These are phyloP conservation scores for Aspergillus nomiae DNA, from an alignment of 2,329 filamentous ascomycete species.

Conservation along the genomic window DNA sequence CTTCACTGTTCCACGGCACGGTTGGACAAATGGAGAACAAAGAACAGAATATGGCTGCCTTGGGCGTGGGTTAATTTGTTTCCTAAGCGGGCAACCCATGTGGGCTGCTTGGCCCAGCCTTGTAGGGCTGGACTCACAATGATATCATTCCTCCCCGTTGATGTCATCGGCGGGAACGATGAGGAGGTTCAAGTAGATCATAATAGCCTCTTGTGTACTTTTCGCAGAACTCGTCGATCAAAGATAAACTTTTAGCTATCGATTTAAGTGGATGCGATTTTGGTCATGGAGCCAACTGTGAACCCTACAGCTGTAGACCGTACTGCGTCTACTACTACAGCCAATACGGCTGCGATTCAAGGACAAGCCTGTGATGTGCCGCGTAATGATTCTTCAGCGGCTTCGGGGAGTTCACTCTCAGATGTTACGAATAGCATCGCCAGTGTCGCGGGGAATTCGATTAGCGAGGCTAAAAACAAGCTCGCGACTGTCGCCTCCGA, in stretches of 20 bases:
- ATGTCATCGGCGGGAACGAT: conserved; percentile 9
- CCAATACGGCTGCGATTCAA: neutral
- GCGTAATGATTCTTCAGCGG: neutral
- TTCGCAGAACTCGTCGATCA: neutral
- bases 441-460: conserved; percentile 14
- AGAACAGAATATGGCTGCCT: neutral
- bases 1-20: neutral
- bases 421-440: conserved; percentile 6
- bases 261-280: neutral
- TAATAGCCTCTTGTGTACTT: neutral
- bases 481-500: conserved; percentile 8
- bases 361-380: neutral
- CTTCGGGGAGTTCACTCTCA: neutral
- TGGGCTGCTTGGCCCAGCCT: neutral
- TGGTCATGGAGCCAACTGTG: neutral
- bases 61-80: neutral
- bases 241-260: neutral
- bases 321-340: neutral
- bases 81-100: neutral
- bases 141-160: conserved; percentile 12
- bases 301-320: neutral
- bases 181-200: neutral
- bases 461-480: conserved; percentile 15
- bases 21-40: neutral
- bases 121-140: conserved; percentile 4